A percentile compares a stretch with the other conserved stretches of the same genome.
Conservation (phyloP, 2,329 filamentous ascomycete genomes). For the Aspergillus sp. region DNA sequence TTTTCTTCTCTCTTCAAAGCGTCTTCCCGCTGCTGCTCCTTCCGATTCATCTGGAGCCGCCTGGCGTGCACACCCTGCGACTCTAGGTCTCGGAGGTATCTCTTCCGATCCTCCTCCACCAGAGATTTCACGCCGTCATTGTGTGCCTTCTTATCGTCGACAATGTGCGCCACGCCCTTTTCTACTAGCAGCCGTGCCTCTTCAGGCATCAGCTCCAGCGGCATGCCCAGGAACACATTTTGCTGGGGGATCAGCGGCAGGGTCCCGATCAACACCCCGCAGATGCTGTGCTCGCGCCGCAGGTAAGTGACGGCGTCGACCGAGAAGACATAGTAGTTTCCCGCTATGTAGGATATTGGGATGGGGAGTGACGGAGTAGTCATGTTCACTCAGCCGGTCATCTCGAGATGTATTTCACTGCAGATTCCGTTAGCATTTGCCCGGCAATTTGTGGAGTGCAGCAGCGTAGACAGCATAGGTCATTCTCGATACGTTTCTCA, state of each 20-base stretch:
- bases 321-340: constrained; percentile 84
- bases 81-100: constrained; percentile 51
- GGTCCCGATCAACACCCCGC: constrained; percentile 75
- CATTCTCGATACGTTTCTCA: constrained; percentile 38
- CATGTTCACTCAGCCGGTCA: constrained; percentile 16
- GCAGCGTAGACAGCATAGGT: constrained; percentile 10
- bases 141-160: constrained; percentile 70
- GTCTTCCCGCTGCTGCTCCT: constrained; percentile 42
- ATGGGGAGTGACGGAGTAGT: constrained; percentile 47
- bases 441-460: constrained; percentile 3
- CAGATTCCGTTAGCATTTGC: constrained; percentile 16
- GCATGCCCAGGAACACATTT: constrained; percentile 84
- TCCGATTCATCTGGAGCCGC: constrained; percentile 36
- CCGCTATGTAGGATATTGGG: constrained; percentile 70
- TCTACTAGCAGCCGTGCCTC: constrained; percentile 76
- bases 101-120: constrained; percentile 48
- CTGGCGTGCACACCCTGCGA: constrained; percentile 46
- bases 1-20: constrained; percentile 42
- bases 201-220: constrained; percentile 81
- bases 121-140: constrained; percentile 52
- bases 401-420: constrained; percentile 12
- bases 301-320: constrained; percentile 68
- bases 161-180: constrained; percentile 64
- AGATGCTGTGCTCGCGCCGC: constrained; percentile 72
- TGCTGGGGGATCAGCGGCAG: constrained; percentile 89